Percentiles rank a stretch among this genome's conserved stretches.
Evolutionary conservation across 2,329 filamentous ascomycete species (phyloP).

Genomic region (Tolypocladium guangdongense): DNA sequence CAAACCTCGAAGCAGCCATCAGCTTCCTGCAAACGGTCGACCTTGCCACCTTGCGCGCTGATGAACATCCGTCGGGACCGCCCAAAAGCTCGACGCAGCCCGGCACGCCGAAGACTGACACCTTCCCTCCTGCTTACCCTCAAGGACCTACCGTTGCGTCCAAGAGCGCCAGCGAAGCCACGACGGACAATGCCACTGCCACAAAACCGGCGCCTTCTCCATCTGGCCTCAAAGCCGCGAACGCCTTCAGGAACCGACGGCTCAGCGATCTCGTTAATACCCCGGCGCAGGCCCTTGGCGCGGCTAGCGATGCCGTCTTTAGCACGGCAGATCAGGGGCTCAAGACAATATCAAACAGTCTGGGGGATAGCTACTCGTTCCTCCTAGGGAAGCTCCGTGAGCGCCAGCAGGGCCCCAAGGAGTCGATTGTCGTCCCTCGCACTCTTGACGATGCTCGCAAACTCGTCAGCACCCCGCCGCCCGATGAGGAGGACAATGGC

Average conservation of each 20-base stretch:
- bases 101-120: conserved; percentile 38
- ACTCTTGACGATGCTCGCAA: conserved; percentile 89
- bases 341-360: conserved; percentile 81
- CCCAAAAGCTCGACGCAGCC: conserved; percentile 41
- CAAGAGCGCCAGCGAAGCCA: conserved; percentile 20
- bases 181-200: conserved; percentile 19
- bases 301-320: conserved; percentile 73
- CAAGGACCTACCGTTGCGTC: conserved; percentile 29
- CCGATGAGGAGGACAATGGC: conserved; percentile 51
- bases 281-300: conserved; percentile 69
- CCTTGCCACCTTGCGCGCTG: conserved; percentile 72
- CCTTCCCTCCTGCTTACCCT: conserved; percentile 46
- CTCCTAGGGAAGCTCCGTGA: conserved; percentile 81
- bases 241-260: conserved; percentile 55
- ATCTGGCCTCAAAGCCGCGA: conserved; percentile 31
- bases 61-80: conserved; percentile 62
- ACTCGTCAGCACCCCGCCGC: conserved; percentile 65
- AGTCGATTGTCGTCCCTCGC: conserved; percentile 59
- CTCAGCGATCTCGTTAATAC: conserved; percentile 81
- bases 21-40: conserved; percentile 94
- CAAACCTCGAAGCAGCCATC: conserved; percentile 89
- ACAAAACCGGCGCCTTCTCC: conserved; percentile 26
- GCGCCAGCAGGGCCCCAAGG: conserved; percentile 34
- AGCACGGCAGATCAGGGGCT: conserved; percentile 84
- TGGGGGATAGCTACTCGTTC: conserved; percentile 91